A percentile compares a stretch with the other conserved stretches of the same genome.
Conservation (phyloP, 306 rosid genomes). For the Luffa aegyptiaca region DNA sequence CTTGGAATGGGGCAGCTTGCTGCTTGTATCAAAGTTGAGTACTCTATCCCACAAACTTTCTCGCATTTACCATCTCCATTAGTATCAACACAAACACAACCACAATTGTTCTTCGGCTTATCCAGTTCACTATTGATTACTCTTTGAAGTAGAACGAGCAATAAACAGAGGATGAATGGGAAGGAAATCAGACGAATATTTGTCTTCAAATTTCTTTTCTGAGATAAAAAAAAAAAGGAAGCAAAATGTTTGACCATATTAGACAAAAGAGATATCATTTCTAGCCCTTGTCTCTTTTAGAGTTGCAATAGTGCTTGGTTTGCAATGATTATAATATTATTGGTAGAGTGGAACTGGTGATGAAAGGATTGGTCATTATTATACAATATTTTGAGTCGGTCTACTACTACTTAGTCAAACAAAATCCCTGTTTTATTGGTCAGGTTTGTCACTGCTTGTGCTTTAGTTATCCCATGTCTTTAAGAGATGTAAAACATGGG, state of each 20-base stretch:
- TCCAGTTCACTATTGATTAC: conserved; percentile 36
- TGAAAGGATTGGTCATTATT: neutral
- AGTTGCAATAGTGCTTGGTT: neutral
- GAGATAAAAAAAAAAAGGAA: conserved; percentile 14
- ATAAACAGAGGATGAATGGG: conserved; percentile 49
- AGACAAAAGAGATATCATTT: neutral
- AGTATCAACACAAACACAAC: conserved; percentile 38
- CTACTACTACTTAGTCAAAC: neutral
- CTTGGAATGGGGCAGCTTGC: conserved; percentile 33
- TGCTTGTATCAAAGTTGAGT: conserved; percentile 58
- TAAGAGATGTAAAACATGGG: neutral
- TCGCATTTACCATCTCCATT: conserved; percentile 37
- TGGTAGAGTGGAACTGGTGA: neutral
- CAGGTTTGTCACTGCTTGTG: neutral
- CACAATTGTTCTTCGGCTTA: conserved; percentile 50
- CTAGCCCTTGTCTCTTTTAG: neutral
- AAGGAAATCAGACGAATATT: conserved; percentile 44
- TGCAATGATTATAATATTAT: neutral
- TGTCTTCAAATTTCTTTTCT: conserved; percentile 60
- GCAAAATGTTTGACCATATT: neutral
- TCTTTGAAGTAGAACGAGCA: conserved; percentile 40
- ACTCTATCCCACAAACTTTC: conserved; percentile 43
- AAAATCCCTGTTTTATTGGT: neutral
- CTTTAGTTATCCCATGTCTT: neutral
- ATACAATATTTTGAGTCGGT: neutral